These are phyloP conservation scores for Citrullus colocynthis DNA, from an alignment of 306 rosid genomes.

Conservation along the genomic window DNA sequence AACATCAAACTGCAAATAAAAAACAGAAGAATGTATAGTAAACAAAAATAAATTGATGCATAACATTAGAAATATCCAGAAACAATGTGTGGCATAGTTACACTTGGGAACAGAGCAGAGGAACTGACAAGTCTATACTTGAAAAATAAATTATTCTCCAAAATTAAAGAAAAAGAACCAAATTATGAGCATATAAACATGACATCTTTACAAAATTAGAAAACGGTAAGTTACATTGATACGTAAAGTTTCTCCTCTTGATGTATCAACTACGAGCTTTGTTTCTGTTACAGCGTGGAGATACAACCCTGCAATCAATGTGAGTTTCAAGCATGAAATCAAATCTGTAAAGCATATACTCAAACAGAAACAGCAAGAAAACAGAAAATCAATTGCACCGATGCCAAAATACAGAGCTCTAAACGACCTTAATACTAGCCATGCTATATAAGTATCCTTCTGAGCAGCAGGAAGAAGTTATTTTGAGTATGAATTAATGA, in stretches of 20 bases:
- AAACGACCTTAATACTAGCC: background rate
- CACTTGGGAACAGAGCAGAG: background rate
- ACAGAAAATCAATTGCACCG: background rate
- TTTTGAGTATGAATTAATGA: background rate
- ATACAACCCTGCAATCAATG: constrained; percentile 47
- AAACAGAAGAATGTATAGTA: background rate
- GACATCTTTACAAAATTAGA: background rate
- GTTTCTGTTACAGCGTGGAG: constrained; percentile 83
- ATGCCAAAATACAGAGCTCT: background rate
- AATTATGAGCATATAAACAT: background rate
- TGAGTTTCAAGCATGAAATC: background rate
- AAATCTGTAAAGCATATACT: background rate
- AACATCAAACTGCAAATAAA: constrained; percentile 80
- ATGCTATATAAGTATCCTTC: background rate
- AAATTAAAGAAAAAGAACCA: background rate
- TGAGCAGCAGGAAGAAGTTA: background rate
- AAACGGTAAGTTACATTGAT: constrained; percentile 54
- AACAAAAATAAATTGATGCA: background rate
- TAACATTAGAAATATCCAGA: background rate
- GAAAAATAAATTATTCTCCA: background rate
- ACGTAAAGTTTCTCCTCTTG: constrained; percentile 90
- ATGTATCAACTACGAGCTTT: constrained; percentile 86
- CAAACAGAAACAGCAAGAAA: background rate
- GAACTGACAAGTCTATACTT: background rate
- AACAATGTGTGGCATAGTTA: background rate